Evolutionary conservation across 1,139 yeast genomes (phyloP).

Genomic region (Diutina neorugosa): DNA sequence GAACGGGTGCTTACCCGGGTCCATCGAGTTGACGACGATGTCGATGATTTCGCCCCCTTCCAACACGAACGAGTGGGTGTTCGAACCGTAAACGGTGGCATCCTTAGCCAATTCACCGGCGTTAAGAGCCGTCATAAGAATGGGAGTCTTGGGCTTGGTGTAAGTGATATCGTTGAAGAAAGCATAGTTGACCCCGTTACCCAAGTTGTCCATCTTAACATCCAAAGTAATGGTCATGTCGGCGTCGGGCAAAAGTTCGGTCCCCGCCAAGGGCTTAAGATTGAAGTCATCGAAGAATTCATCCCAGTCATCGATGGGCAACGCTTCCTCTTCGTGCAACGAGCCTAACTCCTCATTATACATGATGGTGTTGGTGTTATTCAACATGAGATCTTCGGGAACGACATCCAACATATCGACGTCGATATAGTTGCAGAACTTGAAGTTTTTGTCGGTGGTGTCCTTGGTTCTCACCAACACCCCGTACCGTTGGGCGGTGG

Average conservation of each 20-base stretch:
- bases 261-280: constrained; percentile 43
- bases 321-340: constrained; percentile 20
- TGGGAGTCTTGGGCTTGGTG: constrained; percentile 70
- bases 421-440: constrained; percentile 71
- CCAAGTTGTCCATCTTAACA: constrained; percentile 68
- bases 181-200: constrained; percentile 79
- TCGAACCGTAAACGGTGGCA: constrained; percentile 42
- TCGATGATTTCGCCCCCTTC: constrained; percentile 57
- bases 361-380: constrained; percentile 60
- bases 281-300: constrained; percentile 50
- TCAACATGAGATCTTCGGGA: constrained; percentile 51
- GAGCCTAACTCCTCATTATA: constrained; percentile 27
- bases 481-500: constrained; percentile 72
- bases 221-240: constrained; percentile 55
- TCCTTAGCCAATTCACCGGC: constrained; percentile 51
- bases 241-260: constrained; percentile 45
- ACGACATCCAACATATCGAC: constrained; percentile 63
- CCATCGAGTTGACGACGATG: constrained; percentile 56
- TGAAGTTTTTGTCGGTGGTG: constrained; percentile 47
- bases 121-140: constrained; percentile 61
- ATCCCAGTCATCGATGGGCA: constrained; percentile 24
- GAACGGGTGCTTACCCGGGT: constrained; percentile 80
- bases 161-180: constrained; percentile 80
- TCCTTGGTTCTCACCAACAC: constrained; percentile 62
- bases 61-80: constrained; percentile 62